Percentiles rank a stretch among this genome's conserved stretches.
phyloP scores from a whole-genome alignment of 352 stramenopile species.

The Peronospora farinosa region DNA sequence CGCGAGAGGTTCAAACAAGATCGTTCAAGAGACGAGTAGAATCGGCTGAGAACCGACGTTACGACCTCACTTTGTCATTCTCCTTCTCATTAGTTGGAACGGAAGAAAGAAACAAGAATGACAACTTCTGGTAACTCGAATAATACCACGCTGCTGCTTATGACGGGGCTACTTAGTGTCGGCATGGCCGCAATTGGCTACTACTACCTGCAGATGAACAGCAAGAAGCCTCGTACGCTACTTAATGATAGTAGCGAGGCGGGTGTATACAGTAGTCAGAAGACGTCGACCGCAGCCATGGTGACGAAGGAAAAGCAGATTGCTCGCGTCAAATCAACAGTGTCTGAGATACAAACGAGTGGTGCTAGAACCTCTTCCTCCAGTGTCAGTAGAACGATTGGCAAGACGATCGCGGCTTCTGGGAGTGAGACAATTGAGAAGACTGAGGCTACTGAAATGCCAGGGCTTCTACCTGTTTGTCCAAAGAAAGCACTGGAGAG shows the following conservation, averaged over 20 bases:
- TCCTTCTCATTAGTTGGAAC: constrained; percentile 13
- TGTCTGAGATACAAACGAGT: not conserved
- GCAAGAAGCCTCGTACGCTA: constrained; percentile 13
- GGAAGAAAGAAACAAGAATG: constrained; percentile 21
- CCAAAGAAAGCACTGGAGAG: constrained; percentile 5
- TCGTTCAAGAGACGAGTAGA: constrained; percentile 8
- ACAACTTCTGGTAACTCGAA: constrained; percentile 28
- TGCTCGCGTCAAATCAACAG: constrained; percentile 26
- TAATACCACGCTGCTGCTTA: constrained; percentile 44
- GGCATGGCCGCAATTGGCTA: constrained; percentile 51
- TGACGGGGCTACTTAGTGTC: constrained; percentile 57
- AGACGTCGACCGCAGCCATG: not conserved
- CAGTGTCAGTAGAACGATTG: not conserved
- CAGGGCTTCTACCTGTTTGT: constrained; percentile 1
- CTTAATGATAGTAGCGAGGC: constrained; percentile 11
- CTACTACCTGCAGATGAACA: constrained; percentile 44
- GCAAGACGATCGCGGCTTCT: not conserved
- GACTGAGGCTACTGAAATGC: not conserved
- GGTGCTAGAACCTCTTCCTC: not conserved
- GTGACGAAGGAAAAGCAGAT: constrained; percentile 33
- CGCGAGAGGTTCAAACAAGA: constrained; percentile 6
- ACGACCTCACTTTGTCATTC: constrained; percentile 13
- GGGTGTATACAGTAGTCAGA: constrained; percentile 14
- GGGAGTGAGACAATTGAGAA: constrained; percentile 1
- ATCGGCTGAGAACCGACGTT: not conserved